Conservation (phyloP, 352 stramenopile species). For the Globisporangium splendens region DNA sequence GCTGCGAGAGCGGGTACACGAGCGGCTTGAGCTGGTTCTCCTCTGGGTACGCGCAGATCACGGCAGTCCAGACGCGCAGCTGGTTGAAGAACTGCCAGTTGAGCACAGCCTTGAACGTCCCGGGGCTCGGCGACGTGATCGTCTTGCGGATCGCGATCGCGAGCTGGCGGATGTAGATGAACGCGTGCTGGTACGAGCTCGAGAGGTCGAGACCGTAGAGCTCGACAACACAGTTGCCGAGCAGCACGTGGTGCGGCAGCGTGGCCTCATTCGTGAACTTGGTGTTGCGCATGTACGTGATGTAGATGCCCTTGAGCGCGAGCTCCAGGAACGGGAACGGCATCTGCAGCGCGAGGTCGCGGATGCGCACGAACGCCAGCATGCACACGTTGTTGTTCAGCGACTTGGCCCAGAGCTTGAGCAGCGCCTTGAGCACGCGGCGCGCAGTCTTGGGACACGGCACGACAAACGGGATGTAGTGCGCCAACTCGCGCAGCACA, state of each 20-base stretch:
- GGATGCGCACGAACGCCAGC: conserved; percentile 94
- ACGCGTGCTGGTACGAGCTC: conserved; percentile 98
- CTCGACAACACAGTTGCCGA: conserved; percentile 98
- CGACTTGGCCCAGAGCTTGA: conserved; percentile 85
- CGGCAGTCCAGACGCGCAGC: conserved; percentile 94
- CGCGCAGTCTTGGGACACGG: conserved; percentile 63
- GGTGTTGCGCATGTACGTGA: conserved; percentile 94
- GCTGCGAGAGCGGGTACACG: conserved; percentile 95
- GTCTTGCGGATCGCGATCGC: conserved; percentile 96
- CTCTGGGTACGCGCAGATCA: conserved; percentile 89
- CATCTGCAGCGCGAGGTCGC: conserved; percentile 92
- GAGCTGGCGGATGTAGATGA: conserved; percentile 99
- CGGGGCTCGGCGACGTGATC: conserved; percentile 91
- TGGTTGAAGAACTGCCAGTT: conserved; percentile 99
- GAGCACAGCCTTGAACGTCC: conserved; percentile 87
- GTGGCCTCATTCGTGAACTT: conserved; percentile 93
- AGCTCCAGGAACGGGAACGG: conserved; percentile 97
- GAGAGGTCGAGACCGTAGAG: conserved; percentile 95
- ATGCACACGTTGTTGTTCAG: conserved; percentile 83
- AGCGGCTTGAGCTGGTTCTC: conserved; percentile 89
- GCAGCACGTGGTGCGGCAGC: conserved; percentile 83
- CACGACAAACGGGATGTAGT: conserved; percentile 73
- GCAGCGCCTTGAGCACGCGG: conserved; percentile 76
- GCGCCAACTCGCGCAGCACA: conserved; percentile 73
- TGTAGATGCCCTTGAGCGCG: conserved; percentile 94